Conservation (phyloP, 441 rosid species). For the Pelargonium citronellum region DNA sequence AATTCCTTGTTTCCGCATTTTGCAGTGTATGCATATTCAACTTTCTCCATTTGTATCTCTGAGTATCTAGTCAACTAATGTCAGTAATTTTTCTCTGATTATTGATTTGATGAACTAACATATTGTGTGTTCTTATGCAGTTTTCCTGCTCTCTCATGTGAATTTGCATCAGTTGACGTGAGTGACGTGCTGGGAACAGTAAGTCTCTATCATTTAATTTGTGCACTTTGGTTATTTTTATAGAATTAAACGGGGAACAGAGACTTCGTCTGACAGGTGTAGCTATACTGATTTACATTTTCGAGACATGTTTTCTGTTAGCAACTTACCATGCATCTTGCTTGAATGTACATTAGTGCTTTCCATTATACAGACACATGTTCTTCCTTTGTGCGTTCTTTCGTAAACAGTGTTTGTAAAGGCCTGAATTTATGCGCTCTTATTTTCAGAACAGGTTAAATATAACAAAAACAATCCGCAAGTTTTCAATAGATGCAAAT, state of each 20-base stretch:
- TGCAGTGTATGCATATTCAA: no score
- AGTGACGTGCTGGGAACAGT: conserved; percentile 97
- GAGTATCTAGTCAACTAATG: no score
- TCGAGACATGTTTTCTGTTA: no score
- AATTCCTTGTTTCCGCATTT: no score
- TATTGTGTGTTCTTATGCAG: conserved; percentile 37
- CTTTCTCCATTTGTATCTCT: no score
- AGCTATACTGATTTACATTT: neutral
- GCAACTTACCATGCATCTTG: neutral
- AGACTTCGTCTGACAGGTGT: neutral
- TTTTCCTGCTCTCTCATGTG: conserved; percentile 96
- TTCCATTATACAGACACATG: neutral
- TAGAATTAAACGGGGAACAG: neutral
- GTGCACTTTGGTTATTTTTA: conserved; percentile 8
- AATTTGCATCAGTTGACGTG: conserved; percentile 93
- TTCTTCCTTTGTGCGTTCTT: neutral
- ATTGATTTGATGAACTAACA: conserved; percentile 8
- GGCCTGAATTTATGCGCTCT: conserved; percentile 27
- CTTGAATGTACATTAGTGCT: neutral
- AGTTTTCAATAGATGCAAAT: conserved; percentile 79
- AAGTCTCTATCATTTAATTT: conserved; percentile 38
- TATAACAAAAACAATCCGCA: conserved; percentile 87
- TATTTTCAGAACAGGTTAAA: conserved; percentile 92
- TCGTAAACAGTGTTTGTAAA: neutral
- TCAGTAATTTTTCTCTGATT: no score